Evolutionary conservation across 1,139 yeast genomes (phyloP).

Genomic region (Candida sanyaensis): DNA sequence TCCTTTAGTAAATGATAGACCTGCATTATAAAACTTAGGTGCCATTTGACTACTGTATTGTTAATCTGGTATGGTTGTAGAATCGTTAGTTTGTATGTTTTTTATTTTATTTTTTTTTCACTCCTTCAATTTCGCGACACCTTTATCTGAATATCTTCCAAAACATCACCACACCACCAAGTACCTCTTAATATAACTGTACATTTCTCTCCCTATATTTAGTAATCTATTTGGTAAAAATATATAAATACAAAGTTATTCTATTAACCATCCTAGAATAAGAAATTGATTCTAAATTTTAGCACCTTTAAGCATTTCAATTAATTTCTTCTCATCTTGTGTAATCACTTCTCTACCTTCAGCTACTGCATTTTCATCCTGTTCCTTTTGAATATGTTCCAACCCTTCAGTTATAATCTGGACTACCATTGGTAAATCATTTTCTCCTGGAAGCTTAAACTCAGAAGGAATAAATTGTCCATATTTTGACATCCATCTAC

Average conservation of each 20-base stretch:
- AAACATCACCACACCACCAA: too few species aligned
- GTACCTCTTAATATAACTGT: too few species aligned
- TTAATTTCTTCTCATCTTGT: slow-evolving; percentile 24
- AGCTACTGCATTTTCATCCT: slow-evolving; percentile 17
- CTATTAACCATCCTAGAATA: background rate
- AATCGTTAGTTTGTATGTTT: background rate
- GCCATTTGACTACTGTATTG: slow-evolving; percentile 5
- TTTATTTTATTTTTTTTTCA: background rate
- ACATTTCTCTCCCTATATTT: background rate
- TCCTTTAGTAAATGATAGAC: slow-evolving; percentile 13
- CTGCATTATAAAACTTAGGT: slow-evolving; percentile 5
- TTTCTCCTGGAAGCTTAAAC: slow-evolving; percentile 43
- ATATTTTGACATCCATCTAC: slow-evolving; percentile 38
- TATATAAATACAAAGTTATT: background rate
- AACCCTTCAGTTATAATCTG: slow-evolving; percentile 48
- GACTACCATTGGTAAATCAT: slow-evolving; percentile 37
- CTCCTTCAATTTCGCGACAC: background rate
- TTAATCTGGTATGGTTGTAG: background rate
- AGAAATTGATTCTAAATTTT: background rate
- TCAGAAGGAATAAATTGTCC: slow-evolving; percentile 48
- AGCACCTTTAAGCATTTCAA: slow-evolving; percentile 21
- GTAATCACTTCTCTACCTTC: slow-evolving; percentile 19
- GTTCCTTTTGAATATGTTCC: slow-evolving; percentile 30
- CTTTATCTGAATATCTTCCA: too few species aligned
- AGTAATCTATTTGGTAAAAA: background rate